Evolutionary conservation across 106 monocot genomes (phyloP).

Genomic region (Allium cepa): DNA sequence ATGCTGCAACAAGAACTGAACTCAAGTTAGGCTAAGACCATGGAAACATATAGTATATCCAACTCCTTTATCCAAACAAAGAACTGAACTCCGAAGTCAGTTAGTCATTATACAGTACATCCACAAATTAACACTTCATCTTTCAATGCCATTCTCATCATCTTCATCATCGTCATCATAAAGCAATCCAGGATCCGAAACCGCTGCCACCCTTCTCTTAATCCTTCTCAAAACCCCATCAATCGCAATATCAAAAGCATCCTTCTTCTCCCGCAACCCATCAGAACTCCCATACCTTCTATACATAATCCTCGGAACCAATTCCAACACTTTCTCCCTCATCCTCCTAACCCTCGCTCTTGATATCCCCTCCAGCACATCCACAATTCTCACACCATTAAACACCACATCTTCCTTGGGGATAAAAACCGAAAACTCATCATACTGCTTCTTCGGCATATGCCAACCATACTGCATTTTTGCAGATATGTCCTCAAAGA

Average conservation of each 20-base stretch:
- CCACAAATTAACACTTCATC: too few relatives aligned
- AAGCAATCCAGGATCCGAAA: slow-evolving; percentile 17
- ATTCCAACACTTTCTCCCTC: slow-evolving; percentile 61
- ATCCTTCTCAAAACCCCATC: slow-evolving; percentile 65
- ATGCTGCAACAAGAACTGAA: too few relatives aligned
- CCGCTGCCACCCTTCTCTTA: slow-evolving; percentile 16
- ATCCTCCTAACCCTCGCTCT: slow-evolving; percentile 47
- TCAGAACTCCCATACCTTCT: slow-evolving; percentile 54
- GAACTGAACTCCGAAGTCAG: too few relatives aligned
- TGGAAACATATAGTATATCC: too few relatives aligned
- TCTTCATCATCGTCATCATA: slow-evolving; percentile 21
- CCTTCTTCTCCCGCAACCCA: slow-evolving; percentile 46
- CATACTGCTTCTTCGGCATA: slow-evolving; percentile 33
- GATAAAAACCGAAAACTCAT: slow-evolving; percentile 60
- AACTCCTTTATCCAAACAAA: too few relatives aligned
- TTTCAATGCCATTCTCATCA: neutral
- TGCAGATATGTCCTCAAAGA: slow-evolving; percentile 81
- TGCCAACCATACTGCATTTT: slow-evolving; percentile 84
- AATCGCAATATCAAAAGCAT: slow-evolving; percentile 79
- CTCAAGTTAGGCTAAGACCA: too few relatives aligned
- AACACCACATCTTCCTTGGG: slow-evolving; percentile 89
- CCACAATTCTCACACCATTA: slow-evolving; percentile 38
- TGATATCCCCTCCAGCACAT: slow-evolving; percentile 40
- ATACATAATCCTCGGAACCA: slow-evolving; percentile 69
- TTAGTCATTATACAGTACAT: too few relatives aligned